Base-by-base conservation (phyloP, 2,329 filamentous ascomycete genomes). In the Fusarium albosuccineum region DNA sequence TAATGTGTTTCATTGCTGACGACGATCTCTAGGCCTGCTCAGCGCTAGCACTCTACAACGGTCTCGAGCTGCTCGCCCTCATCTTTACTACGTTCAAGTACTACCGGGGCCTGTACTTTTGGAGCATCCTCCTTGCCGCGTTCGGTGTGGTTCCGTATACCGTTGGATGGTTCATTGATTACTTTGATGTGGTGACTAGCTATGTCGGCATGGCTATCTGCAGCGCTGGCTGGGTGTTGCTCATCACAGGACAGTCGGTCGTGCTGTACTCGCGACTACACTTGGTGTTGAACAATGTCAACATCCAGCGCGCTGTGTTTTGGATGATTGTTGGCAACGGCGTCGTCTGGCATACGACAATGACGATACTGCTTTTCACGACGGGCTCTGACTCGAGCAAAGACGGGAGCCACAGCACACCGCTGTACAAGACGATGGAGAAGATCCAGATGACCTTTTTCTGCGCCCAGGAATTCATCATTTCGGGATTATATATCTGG, bases 271-370 rank as follows among this genome's bases (percentile, higher is more conserved):
- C 44, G 3, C 49, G 64, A 1, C 40, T 63, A 0, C 49, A 67
- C 14, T 16, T 59, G 9, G 52, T 63, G 0, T 4, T 55, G 7
- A 48, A 13, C 4, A 40, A 49, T 33, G 2, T 22, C 2, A 29
- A 13, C 4, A 59, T 63, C 48, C 53, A 58, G 14, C 44, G 62
- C 4, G 53, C 30, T n/a, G 58, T 67, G 5, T 8, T 66, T 1
- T 66, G 58, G 62, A 63, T 56, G 58, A 66, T 63, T 37, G 30
- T 63, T 2, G n/a, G 60, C 26, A 67, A 67, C 3, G 42, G 63
- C 3, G 34, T n/a, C 9, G 27, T 44, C 16, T 66, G 62, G 62
- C 62, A 66, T 13, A 62, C 57, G 10, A 51, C 52, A 1, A 34
- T 57, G 36, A 66, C 48, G 13, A 48, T 62, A 2, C 33, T 66